Evolutionary conservation across 257 asterid genomes (phyloP), one percentile per base, ranked within the genome.

Genomic region (Ilex aquifolium): DNA sequence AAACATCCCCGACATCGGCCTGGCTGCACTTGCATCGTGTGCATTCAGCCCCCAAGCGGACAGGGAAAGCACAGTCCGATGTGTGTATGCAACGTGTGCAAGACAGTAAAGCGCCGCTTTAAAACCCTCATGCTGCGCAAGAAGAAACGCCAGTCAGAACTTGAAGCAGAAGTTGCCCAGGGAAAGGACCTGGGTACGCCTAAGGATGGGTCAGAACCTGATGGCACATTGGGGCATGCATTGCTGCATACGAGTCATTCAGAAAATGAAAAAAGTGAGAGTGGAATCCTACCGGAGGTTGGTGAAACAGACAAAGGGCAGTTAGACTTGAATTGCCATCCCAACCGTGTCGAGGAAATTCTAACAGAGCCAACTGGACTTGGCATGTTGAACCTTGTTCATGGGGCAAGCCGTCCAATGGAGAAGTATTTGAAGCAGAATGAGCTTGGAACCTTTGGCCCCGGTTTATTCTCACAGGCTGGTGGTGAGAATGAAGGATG

Each of bases 21-120:
- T 0, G 99, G 99, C 6, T 93, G 99, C 87, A 56, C 76, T 29
- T 93, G 99, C 86, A 93, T 93, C 6, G 99, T 93, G 46, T 93
- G 99, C 84, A 93, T 90, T 59, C 99, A 93, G 80, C 99, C 99
- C 1, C 99, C 99, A 0, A 91, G 98, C 2, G 98, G 98, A 29
- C 86, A 83, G 70, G 95, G 95, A 15, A 88, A 82, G 62, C 98
- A 93, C 59, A 91, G 78, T 21, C 78, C 94, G 17, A 32, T 85
- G 0, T 93, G 99, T 78, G 87, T 81, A 75, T 93, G 99, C 78
- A 90, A 83, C 6, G 99, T 93, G 36, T 93, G 99, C 62, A 52
- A 72, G 69, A 85, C 96, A 0, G 95, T 90, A 21, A 79, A 67
- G 50, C 96, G 97, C 17, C 95, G 97, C 36, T 93, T 93, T 81